Evolutionary conservation across 2,329 filamentous ascomycete species (phyloP), one percentile per base, ranked within the genome.

Genomic region (Talaromyces atroroseus): DNA sequence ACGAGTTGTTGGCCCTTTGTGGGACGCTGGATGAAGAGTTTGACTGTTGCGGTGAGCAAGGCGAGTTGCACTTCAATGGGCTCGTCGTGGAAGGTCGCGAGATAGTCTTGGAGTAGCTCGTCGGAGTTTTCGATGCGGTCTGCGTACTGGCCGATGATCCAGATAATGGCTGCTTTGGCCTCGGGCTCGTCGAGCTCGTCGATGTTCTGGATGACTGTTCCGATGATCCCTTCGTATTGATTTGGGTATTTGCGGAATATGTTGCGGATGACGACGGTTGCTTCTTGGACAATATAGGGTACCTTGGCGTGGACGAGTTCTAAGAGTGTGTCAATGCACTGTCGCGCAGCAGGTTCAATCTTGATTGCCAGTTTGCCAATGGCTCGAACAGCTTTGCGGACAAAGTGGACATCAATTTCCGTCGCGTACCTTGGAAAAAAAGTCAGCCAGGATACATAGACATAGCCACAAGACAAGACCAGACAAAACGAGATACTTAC

Each of bases 241-340:
- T 99, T 96, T 8, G 94, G 94, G 67, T 99, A 99, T 76, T 97
- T 97, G 64, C 94, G 87, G 82, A 99, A 99, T 67, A 99, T 99
- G 72, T 99, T 99, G 63, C 91, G 88, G 68, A 99, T 99, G 24
- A 99, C 94, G 5, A 99, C 94, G 0, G 94, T 99, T 16, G 94
- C 94, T 78, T 99, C 94, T 74, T 99, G 94, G 1, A 99, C 94
- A 63, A 99, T 99, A 69, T 99, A 99, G 0, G 92, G 95, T 54
- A 99, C 87, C 75, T 97, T 97, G n/a, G 94, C 97, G 26, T 92
- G 88, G 48, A 99, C 94, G 42, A 99, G 82, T 61, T 96, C 91
- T 20, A 99, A 81, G 0, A 99, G 80, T 5, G 95, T 87, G 67
- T 92, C 92, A 70, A 99, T 99, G 74, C 94, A 99, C 58, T 89